Evolutionary conservation across 2,329 filamentous ascomycete genomes (phyloP).

Genomic region (Alternaria viburni): DNA sequence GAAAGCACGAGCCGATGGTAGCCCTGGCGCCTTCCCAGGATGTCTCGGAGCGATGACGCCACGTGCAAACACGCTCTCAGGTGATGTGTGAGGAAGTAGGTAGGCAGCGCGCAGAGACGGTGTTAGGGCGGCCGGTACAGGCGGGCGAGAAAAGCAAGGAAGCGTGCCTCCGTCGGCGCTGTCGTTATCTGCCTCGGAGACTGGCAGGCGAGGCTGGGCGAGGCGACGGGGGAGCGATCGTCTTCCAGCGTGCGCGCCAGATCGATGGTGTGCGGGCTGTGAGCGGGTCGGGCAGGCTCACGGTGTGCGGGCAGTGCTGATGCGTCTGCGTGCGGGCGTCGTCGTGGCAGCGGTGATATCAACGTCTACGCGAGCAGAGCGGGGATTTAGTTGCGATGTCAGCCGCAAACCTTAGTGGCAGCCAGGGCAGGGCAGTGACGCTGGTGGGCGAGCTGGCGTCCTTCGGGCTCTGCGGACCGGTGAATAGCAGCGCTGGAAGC

Average conservation of each 20-base stretch:
- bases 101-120: conserved; percentile 13
- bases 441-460: conserved; percentile 22
- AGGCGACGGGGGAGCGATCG: conserved; percentile 44
- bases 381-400: conserved; percentile 24
- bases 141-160: conserved; percentile 53
- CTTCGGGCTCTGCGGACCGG: conserved; percentile 32
- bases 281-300: conserved; percentile 23
- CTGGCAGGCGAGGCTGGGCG: conserved; percentile 36
- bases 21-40: conserved; percentile 22
- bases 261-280: conserved; percentile 35
- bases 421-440: conserved; percentile 24
- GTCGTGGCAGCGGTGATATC: conserved; percentile 28
- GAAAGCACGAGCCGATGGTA: conserved; percentile 23
- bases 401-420: conserved; percentile 34
- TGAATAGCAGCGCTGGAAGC: conserved; percentile 31
- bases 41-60: conserved; percentile 20
- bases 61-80: conserved; percentile 19
- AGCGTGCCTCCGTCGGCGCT: conserved; percentile 52
- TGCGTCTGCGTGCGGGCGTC: conserved; percentile 17
- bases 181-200: conserved; percentile 44
- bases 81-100: conserved; percentile 10
- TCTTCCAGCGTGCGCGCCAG: conserved; percentile 48
- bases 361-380: conserved; percentile 30
- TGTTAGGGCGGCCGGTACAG: conserved; percentile 56
- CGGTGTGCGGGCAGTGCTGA: conserved; percentile 26